Evolutionary conservation across 345 rosid genomes (phyloP).

Genomic region (Hypericum androsaemum): DNA sequence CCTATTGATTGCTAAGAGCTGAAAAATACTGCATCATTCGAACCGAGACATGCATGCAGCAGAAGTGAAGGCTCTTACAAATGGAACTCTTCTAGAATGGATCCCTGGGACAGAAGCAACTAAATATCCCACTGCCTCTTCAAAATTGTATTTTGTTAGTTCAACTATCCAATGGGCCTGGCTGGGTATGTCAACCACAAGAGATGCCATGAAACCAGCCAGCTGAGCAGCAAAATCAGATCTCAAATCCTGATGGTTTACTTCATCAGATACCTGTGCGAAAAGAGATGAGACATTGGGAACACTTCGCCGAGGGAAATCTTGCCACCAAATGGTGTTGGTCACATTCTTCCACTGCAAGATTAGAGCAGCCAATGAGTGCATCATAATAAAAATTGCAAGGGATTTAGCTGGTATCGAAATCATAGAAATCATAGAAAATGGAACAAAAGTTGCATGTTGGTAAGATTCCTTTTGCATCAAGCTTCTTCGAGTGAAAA

Average conservation of each 20-base stretch:
- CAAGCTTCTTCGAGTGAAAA: too few species aligned
- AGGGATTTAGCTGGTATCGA: neutral
- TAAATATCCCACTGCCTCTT: constrained; percentile 55
- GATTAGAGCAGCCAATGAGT: constrained; percentile 13
- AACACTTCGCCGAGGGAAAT: constrained; percentile 57
- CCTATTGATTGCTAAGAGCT: neutral
- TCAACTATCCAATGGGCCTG: constrained; percentile 78
- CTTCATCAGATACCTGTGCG: constrained; percentile 26
- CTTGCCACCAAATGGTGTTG: constrained; percentile 98
- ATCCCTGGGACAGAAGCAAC: constrained; percentile 84
- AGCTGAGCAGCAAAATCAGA: constrained; percentile 85
- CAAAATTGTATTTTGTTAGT: constrained; percentile 68
- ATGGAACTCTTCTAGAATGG: constrained; percentile 39
- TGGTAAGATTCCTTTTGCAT: too few species aligned
- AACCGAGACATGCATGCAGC: constrained; percentile 2
- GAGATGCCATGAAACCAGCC: constrained; percentile 81
- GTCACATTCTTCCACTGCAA: constrained; percentile 86
- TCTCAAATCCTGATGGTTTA: constrained; percentile 22
- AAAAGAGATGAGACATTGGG: constrained; percentile 70
- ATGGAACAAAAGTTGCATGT: too few species aligned
- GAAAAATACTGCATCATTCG: neutral
- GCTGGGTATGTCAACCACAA: constrained; percentile 66
- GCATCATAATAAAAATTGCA: neutral
- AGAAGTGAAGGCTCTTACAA: constrained; percentile 26
- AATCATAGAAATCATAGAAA: neutral